Evolutionary conservation across 2,329 filamentous ascomycete genomes (phyloP).

Genomic region (Paecilomyces sp.): DNA sequence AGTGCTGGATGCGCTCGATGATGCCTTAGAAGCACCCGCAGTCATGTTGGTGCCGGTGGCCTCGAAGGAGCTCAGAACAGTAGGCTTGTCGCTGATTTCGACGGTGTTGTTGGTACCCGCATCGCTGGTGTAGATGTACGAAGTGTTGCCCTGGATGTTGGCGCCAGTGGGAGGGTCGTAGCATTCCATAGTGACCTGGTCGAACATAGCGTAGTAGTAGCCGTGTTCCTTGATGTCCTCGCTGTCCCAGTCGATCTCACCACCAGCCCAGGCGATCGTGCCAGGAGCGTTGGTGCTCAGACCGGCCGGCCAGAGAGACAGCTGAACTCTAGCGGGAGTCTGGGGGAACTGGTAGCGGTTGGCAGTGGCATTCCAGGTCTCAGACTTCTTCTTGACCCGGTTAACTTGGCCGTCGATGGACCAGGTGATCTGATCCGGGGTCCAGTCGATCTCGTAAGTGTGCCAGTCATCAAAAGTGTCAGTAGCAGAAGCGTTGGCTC

Average conservation of each 20-base stretch:
- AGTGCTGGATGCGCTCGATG: slow-evolving; percentile 3
- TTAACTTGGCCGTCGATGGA: slow-evolving; percentile 71
- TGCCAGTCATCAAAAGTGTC: slow-evolving; percentile 75
- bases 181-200: slow-evolving; percentile 75
- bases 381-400: slow-evolving; percentile 64
- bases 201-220: slow-evolving; percentile 81
- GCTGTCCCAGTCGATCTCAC: slow-evolving; percentile 78
- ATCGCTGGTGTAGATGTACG: slow-evolving; percentile 67
- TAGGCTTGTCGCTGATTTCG: slow-evolving; percentile 64
- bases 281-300: slow-evolving; percentile 69
- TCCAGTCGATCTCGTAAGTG: slow-evolving; percentile 91
- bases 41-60: slow-evolving; percentile 74
- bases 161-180: slow-evolving; percentile 72
- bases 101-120: slow-evolving; percentile 69
- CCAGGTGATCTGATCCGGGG: slow-evolving; percentile 79
- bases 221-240: slow-evolving; percentile 72
- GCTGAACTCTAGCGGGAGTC: slow-evolving; percentile 80
- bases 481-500: slow-evolving; percentile 57
- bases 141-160: slow-evolving; percentile 51
- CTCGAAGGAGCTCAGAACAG: slow-evolving; percentile 68
- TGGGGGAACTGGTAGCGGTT: slow-evolving; percentile 85
- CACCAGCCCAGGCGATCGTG: slow-evolving; percentile 87
- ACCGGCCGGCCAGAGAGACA: slow-evolving; percentile 95
- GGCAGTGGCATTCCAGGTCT: slow-evolving; percentile 79
- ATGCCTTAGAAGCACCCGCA: slow-evolving; percentile 22